Evolutionary conservation across 179 eudicot species (phyloP), one percentile per base, ranked within the genome.

Genomic region (Spergularia azorica): DNA sequence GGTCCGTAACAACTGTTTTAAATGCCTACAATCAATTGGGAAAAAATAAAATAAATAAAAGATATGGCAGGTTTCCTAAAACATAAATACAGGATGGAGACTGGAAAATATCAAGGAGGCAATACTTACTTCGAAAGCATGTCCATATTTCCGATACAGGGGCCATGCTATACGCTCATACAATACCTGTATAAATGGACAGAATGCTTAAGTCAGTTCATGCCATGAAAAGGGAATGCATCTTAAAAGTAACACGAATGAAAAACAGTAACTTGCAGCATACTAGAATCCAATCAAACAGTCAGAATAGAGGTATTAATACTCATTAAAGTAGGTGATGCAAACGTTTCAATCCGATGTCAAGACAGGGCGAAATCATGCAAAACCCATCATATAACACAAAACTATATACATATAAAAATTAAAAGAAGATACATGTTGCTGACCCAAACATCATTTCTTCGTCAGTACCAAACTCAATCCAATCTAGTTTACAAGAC

Each of bases 131-230:
- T 93, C 99, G 83, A 91, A 95, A 65, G 98, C 99, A 87, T 95
- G 99, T 7, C 97, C 97, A 82, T 90, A 91, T 76, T 95, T 93
- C 41, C 92, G 89, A 80, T 93, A 95, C 38, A 95, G 76, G 8
- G 99, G 99, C 99, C 99, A 95, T 56, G 91, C 99, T 50, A 95
- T 89, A 80, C 87, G 92, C 32, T 91, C 71, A 81, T 95, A 95
- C 72, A 95, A 79, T 57, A 89, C 98, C 99, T 95, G 85, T 83
- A 65, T 2, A 74, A 55, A 56, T 1, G 43, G 43, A 41, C 9
- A 75, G 46, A 1, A 4, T 1, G 38, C 16, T 63, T 54, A 11
- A 56, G 9, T 14, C 56, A 80, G 11, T 46, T 26, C 9, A 14
- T 3, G 58, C 9, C 59, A 41, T 70, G 52, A 43, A 6, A 3